phyloP scores from a whole-genome alignment of 2,329 filamentous ascomycete species.

The Polytolypa hystricis region DNA sequence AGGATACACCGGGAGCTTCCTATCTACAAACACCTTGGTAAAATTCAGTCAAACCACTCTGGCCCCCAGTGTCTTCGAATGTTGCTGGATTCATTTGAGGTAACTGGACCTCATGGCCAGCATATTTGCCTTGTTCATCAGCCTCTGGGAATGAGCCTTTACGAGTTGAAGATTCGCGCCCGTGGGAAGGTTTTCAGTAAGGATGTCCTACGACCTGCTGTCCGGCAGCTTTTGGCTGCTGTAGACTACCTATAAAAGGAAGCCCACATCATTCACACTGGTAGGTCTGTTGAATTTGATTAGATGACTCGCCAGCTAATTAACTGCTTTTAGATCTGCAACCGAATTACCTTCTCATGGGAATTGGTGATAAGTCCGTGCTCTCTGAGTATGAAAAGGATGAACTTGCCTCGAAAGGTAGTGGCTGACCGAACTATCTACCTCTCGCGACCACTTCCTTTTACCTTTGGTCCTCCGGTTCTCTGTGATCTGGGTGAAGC shows the following conservation, averaged over 20 bases:
- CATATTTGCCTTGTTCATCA: conserved; percentile 21
- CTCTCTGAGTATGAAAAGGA: conserved; percentile 19
- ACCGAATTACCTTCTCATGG: conserved; percentile 22
- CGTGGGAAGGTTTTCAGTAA: conserved; percentile 13
- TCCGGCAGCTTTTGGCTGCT: conserved; percentile 15
- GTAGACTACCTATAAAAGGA: conserved; percentile 23
- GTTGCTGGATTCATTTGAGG: conserved; percentile 20
- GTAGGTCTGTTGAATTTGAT: conserved; percentile 6
- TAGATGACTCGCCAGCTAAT: background rate
- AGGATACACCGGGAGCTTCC: conserved; percentile 13
- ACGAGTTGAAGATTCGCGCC: conserved; percentile 11
- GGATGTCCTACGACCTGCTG: conserved; percentile 15
- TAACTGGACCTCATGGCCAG: conserved; percentile 13
- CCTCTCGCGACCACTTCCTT: conserved; percentile 12
- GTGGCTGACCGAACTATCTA: conserved; percentile 19
- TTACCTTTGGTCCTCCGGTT: conserved; percentile 13
- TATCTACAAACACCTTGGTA: conserved; percentile 18
- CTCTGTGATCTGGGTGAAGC: conserved; percentile 21
- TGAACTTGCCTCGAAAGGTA: conserved; percentile 20
- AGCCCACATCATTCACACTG: conserved; percentile 18
- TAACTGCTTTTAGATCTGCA: conserved; percentile 18
- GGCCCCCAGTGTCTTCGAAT: conserved; percentile 17
- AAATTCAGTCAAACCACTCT: conserved; percentile 19
- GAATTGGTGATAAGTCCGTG: conserved; percentile 19
- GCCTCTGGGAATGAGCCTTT: conserved; percentile 18